Base-by-base conservation (phyloP, 805 yeast species). In the Metschnikowia baotianmanensis region DNA sequence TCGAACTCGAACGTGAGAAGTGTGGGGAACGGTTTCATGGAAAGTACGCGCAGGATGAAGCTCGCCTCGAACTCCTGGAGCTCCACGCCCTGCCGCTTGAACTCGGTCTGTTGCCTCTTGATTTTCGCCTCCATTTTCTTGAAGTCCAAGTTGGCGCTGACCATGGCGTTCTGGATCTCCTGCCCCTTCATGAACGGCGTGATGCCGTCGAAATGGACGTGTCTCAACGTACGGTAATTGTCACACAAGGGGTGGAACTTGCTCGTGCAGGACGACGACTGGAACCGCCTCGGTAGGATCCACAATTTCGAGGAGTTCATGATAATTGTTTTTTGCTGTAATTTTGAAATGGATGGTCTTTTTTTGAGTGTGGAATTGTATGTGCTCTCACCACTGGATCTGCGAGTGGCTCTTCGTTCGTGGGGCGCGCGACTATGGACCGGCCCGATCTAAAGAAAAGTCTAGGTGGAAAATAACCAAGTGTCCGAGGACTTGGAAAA, bases 1-100 rank as follows among this genome's bases (percentile, higher is more conserved):
- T 78, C 71, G 65, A 93, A 86, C 57, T 93, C 90, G 65, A 88
- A 89, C 1, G 96, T 83, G 12, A 91, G 65, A 5, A 90, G 61
- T 0, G 82, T 73, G 0, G 96, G 91, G 24, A 67, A 63, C 2
- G 87, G 84, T 47, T 76, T 74, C 71, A 62, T 54, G 6, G 47
- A 48, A 4, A 57, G 43, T 16, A 77, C 70, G 35, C 69, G 70
- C 12, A 65, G 58, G 21, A 80, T 45, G 18, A 78, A 56, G 12
- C 56, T 65, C 32, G 66, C 61, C 47, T 79, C 85, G 44, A 71
- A 69, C 5, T 72, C 74, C 38, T 71, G 71, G 28, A 78, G 56
- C 2, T 60, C 57, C 26, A 63, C 54, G 11, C 72, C 72, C 50
- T 71, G 72, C 1, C 55, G 55, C 3, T 59, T 61, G 17, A 77